These are phyloP conservation scores for Colletotrichum sp. DNA, from an alignment of 2,329 filamentous ascomycete species.

Conservation along the genomic window DNA sequence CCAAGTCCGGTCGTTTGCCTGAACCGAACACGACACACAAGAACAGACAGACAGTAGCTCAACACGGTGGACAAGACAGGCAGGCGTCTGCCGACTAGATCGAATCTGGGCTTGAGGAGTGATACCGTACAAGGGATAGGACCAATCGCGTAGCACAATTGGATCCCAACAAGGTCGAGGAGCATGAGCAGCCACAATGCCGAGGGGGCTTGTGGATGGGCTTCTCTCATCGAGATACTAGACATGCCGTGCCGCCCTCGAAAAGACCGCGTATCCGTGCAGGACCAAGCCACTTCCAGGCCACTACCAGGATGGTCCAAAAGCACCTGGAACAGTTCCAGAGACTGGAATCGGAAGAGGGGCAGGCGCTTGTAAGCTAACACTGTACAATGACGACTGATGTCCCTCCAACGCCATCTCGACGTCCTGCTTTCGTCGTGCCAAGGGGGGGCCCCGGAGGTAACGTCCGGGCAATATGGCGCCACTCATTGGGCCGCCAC, in stretches of 20 bases:
- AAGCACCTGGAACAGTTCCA: background rate
- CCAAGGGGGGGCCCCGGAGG: background rate
- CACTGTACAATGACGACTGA: conserved; percentile 5
- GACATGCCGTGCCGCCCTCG: background rate
- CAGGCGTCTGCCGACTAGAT: background rate
- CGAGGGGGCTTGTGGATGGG: background rate
- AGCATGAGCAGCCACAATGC: background rate
- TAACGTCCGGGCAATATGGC: background rate
- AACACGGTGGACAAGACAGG: background rate
- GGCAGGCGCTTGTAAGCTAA: background rate
- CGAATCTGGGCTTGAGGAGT: background rate
- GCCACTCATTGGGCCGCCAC: background rate
- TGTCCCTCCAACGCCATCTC: background rate
- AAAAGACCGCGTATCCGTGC: background rate
- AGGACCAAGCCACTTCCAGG: background rate
- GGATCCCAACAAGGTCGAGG: background rate
- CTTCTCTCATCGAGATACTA: background rate
- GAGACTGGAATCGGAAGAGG: background rate
- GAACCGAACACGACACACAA: background rate
- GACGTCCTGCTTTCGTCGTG: conserved; percentile 4
- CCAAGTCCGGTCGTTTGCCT: background rate
- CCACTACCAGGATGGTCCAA: background rate
- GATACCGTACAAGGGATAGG: background rate
- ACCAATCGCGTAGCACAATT: background rate
- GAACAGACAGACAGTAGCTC: background rate